Evolutionary conservation across 2,329 filamentous ascomycete species (phyloP).

Genomic region (Magnaporthiopsis rhizophila): DNA sequence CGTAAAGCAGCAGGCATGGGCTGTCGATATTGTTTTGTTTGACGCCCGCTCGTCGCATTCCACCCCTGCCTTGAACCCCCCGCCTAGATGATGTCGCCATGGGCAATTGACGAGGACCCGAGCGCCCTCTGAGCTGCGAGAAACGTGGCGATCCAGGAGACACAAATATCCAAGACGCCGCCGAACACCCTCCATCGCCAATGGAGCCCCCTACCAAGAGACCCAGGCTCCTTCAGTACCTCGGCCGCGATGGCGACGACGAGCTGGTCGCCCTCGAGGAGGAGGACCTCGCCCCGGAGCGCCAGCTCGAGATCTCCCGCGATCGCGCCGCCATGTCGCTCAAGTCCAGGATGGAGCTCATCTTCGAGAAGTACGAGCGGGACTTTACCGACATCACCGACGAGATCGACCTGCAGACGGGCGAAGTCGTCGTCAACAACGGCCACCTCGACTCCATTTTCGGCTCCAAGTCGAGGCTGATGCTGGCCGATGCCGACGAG

Average conservation of each 20-base stretch:
- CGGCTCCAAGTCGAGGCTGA: not conserved
- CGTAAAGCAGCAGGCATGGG: not conserved
- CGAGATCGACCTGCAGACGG: slow-evolving; percentile 79
- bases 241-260: slow-evolving; percentile 32
- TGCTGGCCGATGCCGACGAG: not conserved
- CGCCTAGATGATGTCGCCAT: not conserved
- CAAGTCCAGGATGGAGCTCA: slow-evolving; percentile 77
- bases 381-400: slow-evolving; percentile 81
- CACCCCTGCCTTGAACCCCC: not conserved
- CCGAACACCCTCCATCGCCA: not conserved
- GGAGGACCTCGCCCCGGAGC: slow-evolving; percentile 41
- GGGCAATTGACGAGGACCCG: not conserved
- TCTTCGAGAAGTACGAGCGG: slow-evolving; percentile 80
- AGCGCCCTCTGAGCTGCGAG: not conserved
- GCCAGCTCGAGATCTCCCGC: slow-evolving; percentile 53
- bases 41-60: not conserved
- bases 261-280: slow-evolving; percentile 39
- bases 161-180: not conserved
- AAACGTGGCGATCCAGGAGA: not conserved
- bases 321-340: slow-evolving; percentile 62
- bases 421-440: slow-evolving; percentile 80
- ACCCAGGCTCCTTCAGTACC: slow-evolving; percentile 41
- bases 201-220: slow-evolving; percentile 58
- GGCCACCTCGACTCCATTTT: slow-evolving; percentile 61
- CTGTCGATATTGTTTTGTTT: not conserved